Percentiles rank a stretch among this genome's conserved stretches.
Evolutionary conservation across 83 land plant genomes (phyloP).

Genomic region (Diphasiastrum complanatum): DNA sequence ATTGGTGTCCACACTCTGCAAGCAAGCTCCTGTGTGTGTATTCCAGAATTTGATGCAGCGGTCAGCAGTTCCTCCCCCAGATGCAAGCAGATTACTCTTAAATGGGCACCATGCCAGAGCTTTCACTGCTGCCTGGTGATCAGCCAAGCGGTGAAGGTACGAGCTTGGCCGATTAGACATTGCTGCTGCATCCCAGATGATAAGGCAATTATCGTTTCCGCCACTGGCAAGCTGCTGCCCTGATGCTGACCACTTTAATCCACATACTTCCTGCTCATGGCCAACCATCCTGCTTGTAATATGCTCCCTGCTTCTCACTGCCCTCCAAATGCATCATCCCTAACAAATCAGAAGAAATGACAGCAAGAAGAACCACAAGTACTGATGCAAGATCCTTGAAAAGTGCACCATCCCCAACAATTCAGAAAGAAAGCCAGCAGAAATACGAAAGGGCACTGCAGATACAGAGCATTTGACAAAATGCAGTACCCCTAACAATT

Average conservation of each 20-base stretch:
- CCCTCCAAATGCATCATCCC: too few species aligned
- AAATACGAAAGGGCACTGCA: not conserved
- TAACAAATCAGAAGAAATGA: not conserved
- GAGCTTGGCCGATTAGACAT: not conserved
- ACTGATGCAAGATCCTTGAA: too few species aligned
- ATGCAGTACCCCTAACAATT: too few species aligned
- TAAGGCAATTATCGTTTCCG: slow-evolving; percentile 48
- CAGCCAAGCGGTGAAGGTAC: not conserved
- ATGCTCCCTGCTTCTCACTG: slow-evolving; percentile 39
- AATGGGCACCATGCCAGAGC: slow-evolving; percentile 9
- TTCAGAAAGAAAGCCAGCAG: not conserved
- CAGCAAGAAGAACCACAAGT: not conserved
- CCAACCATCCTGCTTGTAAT: slow-evolving; percentile 30
- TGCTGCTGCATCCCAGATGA: not conserved
- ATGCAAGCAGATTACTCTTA: slow-evolving; percentile 1
- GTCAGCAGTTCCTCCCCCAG: slow-evolving; percentile 10
- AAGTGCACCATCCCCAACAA: not conserved
- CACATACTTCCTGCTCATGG: slow-evolving; percentile 50
- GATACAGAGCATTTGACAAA: too few species aligned
- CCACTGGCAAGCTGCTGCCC: slow-evolving; percentile 58
- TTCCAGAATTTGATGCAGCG: slow-evolving; percentile 4
- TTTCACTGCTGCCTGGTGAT: slow-evolving; percentile 7
- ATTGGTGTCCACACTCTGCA: slow-evolving; percentile 33
- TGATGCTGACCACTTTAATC: slow-evolving; percentile 54
- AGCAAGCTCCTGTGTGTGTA: slow-evolving; percentile 14